Percentiles rank a stretch among this genome's conserved stretches.
These are phyloP conservation scores for Pseudocercospora cruenta DNA, from an alignment of 2,329 filamentous ascomycete genomes.

Conservation along the genomic window DNA sequence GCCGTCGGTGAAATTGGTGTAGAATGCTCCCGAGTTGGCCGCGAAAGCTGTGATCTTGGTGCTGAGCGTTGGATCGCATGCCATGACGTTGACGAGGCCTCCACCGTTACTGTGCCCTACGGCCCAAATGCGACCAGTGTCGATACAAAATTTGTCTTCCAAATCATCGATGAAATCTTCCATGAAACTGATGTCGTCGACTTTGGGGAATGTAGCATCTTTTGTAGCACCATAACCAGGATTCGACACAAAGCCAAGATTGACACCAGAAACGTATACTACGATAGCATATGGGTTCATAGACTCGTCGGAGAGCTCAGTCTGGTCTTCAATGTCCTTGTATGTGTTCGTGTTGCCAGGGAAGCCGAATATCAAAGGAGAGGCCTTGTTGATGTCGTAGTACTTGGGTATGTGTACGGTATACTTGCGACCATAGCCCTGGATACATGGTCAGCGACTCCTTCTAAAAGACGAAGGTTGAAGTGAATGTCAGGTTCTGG, in stretches of 20 bases:
- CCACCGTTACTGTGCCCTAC: constrained; percentile 60
- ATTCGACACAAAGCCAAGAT: constrained; percentile 24
- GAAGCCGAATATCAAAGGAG: constrained; percentile 51
- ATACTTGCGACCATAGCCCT: constrained; percentile 40
- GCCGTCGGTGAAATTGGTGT: constrained; percentile 37
- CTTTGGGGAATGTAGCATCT: constrained; percentile 7
- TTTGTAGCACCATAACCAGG: constrained; percentile 14
- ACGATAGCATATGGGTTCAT: constrained; percentile 50
- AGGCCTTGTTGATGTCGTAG: constrained; percentile 43
- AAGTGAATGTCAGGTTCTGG: not conserved
- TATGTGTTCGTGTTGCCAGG: constrained; percentile 46
- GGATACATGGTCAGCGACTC: not conserved
- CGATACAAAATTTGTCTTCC: constrained; percentile 49
- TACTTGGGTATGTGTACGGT: constrained; percentile 43
- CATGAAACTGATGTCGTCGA: constrained; percentile 49
- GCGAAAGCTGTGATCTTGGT: constrained; percentile 54
- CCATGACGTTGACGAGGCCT: constrained; percentile 52
- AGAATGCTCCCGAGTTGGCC: constrained; percentile 51
- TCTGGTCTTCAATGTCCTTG: constrained; percentile 44
- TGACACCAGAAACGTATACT: constrained; percentile 47
- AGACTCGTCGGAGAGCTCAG: constrained; percentile 47
- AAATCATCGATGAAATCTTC: constrained; percentile 46
- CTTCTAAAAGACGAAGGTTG: not conserved
- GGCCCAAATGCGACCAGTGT: constrained; percentile 49
- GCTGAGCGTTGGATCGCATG: constrained; percentile 49